Evolutionary conservation across 352 stramenopile species (phyloP).

Genomic region (Aphanomyces invadans): DNA sequence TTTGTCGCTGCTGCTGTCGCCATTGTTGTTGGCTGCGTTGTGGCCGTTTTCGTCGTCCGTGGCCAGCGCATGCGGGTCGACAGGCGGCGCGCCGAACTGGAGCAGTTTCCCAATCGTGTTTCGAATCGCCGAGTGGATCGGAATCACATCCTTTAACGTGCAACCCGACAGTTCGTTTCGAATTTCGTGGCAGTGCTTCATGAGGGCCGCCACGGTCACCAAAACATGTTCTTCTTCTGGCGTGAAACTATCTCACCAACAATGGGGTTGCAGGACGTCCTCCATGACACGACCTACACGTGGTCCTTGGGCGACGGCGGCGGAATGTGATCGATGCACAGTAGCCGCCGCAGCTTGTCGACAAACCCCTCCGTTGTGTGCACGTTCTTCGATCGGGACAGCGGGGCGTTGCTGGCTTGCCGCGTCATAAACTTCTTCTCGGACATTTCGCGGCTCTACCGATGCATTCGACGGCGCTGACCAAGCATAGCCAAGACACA

Average conservation of each 20-base stretch:
- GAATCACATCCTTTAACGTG: conserved; percentile 7
- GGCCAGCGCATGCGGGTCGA: too few species aligned
- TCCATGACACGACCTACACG: background rate
- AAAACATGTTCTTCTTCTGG: background rate
- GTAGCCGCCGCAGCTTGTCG: background rate
- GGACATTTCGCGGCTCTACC: background rate
- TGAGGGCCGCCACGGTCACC: background rate
- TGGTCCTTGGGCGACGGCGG: background rate
- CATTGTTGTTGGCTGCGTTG: background rate
- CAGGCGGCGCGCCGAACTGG: too few species aligned
- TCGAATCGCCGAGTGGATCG: background rate
- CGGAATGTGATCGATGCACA: background rate
- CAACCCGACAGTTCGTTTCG: background rate
- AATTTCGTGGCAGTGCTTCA: background rate
- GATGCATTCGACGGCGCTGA: too few species aligned
- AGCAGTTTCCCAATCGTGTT: conserved; percentile 3
- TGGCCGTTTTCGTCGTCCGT: too few species aligned
- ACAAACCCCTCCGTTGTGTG: conserved; percentile 5
- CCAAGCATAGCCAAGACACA: too few species aligned
- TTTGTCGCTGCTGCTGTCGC: background rate
- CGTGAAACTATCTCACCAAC: conserved; percentile 10
- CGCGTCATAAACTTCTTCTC: background rate
- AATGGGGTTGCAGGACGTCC: too few species aligned
- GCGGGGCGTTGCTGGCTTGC: background rate
- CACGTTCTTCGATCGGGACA: background rate